Conservation (phyloP, 169 alveolate genomes). For the Eimeria necatrix region DNA sequence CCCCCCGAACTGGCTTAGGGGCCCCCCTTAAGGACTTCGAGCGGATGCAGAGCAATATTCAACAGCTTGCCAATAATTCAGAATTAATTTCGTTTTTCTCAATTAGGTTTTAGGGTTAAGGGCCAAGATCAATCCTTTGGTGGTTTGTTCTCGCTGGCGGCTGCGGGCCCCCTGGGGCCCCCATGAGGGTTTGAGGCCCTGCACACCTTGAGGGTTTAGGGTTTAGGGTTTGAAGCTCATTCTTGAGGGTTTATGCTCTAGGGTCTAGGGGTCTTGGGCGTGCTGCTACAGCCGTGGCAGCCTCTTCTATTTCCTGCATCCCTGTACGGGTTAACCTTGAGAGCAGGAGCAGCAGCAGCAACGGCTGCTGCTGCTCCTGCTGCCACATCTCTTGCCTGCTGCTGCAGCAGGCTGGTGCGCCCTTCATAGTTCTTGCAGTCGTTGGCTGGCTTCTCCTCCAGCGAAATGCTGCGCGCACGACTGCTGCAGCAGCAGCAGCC, state of each 20-base stretch:
- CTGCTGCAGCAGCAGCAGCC: conserved; percentile 4
- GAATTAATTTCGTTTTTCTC: too few species aligned
- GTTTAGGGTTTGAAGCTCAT: background rate
- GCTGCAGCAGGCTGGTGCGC: background rate
- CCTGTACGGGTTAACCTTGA: background rate
- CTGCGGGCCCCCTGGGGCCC: too few species aligned
- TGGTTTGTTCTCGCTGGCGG: too few species aligned
- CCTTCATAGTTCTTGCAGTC: background rate
- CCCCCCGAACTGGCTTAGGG: too few species aligned
- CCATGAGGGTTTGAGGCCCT: too few species aligned
- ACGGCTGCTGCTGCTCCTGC: background rate
- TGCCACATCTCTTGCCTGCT: background rate
- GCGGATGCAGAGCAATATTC: too few species aligned
- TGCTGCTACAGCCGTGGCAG: too few species aligned
- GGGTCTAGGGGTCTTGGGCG: background rate
- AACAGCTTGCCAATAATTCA: too few species aligned
- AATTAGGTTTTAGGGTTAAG: too few species aligned
- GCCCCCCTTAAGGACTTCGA: too few species aligned
- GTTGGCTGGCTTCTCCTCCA: background rate
- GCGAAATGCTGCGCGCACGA: background rate
- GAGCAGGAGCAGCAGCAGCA: background rate
- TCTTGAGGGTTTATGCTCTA: background rate
- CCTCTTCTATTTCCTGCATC: background rate
- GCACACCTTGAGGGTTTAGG: background rate
- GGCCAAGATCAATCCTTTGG: too few species aligned